Percentiles rank a stretch among this genome's conserved stretches.
These are phyloP conservation scores for Polyplosphaeria fusca DNA, from an alignment of 495 filamentous ascomycete genomes.

Conservation along the genomic window DNA sequence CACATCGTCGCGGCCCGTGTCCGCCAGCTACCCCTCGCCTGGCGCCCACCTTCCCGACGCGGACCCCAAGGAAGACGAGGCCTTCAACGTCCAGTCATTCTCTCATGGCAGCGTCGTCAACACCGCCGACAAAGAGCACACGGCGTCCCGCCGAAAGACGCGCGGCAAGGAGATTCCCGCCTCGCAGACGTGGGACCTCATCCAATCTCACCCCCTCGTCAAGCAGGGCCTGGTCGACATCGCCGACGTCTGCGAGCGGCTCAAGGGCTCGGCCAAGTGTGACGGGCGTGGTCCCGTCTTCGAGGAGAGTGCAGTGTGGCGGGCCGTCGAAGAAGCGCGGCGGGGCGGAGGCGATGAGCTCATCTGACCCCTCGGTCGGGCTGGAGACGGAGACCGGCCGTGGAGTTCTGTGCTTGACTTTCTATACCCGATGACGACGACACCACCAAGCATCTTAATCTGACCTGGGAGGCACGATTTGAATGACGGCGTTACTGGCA, in stretches of 20 bases:
- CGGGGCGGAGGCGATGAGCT: slow-evolving; percentile 41
- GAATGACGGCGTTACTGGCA: slow-evolving; percentile 9
- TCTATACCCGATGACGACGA: slow-evolving; percentile 23
- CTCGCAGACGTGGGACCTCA: slow-evolving; percentile 84
- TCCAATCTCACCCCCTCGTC: slow-evolving; percentile 77
- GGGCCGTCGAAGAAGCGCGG: slow-evolving; percentile 71
- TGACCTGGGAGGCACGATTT: background rate
- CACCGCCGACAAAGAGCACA: slow-evolving; percentile 27
- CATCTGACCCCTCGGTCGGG: slow-evolving; percentile 23
- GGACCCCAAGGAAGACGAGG: slow-evolving; percentile 33
- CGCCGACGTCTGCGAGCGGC: slow-evolving; percentile 65
- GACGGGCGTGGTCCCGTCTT: slow-evolving; percentile 91
- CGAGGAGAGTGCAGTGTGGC: slow-evolving; percentile 67
- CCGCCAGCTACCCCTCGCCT: slow-evolving; percentile 33
- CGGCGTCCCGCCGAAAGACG: slow-evolving; percentile 43
- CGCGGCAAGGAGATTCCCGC: slow-evolving; percentile 78
- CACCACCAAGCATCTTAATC: background rate
- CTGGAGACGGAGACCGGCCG: background rate
- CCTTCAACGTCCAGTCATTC: slow-evolving; percentile 37
- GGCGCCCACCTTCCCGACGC: slow-evolving; percentile 38
- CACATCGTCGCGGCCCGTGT: slow-evolving; percentile 26
- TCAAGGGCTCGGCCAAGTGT: slow-evolving; percentile 77
- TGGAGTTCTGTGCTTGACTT: slow-evolving; percentile 6
- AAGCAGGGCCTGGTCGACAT: slow-evolving; percentile 82
- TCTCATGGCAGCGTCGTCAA: slow-evolving; percentile 67